Conservation (phyloP, 2,329 filamentous ascomycete species). For the Colletotrichum spaethianum region DNA sequence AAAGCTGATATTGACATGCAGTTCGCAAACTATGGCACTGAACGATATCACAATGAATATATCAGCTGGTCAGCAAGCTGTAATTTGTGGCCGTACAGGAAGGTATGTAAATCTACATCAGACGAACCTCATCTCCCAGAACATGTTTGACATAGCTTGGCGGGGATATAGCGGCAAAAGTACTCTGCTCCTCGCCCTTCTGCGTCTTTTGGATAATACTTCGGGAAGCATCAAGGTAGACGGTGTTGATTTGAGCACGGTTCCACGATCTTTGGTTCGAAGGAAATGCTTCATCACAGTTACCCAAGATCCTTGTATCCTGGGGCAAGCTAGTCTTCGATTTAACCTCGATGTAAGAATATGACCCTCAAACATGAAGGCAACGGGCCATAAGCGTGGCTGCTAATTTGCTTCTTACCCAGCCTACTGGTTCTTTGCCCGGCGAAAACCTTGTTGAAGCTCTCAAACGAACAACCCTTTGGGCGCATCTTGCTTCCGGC, state of each 20-base stretch:
- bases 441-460: not conserved
- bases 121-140: no score
- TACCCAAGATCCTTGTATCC: slow-evolving; percentile 2
- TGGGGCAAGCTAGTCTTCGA: slow-evolving; percentile 16
- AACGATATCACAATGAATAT: not conserved
- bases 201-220: slow-evolving; percentile 14
- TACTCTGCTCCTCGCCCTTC: slow-evolving; percentile 7
- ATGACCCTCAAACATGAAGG: no score
- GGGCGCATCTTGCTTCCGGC: not conserved
- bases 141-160: no score
- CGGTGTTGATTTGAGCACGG: slow-evolving; percentile 5
- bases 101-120: no score
- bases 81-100: slow-evolving; percentile 28
- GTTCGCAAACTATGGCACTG: not conserved
- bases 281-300: slow-evolving; percentile 22
- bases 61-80: slow-evolving; percentile 17
- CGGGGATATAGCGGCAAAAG: slow-evolving; percentile 17
- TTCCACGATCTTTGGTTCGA: slow-evolving; percentile 13
- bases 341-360: slow-evolving; percentile 22
- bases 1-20: not conserved
- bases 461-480: not conserved
- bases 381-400: no score
- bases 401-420: no score
- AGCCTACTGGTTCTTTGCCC: not conserved
- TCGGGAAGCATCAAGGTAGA: slow-evolving; percentile 4